Evolutionary conservation across 2,329 filamentous ascomycete genomes (phyloP).

Genomic region (Plectosphaerella cucumerina): DNA sequence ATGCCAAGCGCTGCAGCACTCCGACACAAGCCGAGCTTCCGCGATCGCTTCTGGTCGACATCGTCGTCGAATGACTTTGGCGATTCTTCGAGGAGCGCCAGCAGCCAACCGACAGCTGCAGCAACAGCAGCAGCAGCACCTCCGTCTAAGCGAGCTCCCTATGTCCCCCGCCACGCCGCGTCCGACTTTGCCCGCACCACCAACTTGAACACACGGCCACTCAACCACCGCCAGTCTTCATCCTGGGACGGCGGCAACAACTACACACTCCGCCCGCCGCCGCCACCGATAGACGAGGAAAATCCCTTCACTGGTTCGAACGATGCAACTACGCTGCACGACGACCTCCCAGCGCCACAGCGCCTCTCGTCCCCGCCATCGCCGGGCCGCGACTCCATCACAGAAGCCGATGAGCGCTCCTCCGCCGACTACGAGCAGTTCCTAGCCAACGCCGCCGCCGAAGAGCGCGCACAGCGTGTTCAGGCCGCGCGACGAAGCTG

Average conservation of each 20-base stretch:
- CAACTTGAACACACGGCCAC: conserved; percentile 4
- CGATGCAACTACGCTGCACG: background rate
- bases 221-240: conserved; percentile 7
- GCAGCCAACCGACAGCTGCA: background rate
- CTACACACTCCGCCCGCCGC: background rate
- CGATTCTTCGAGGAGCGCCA: background rate
- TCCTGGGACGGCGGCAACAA: conserved; percentile 2
- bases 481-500: conserved; percentile 7
- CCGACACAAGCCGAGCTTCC: conserved; percentile 8
- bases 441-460: conserved; percentile 18
- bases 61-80: conserved; percentile 10
- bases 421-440: conserved; percentile 22
- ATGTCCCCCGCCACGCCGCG: conserved; percentile 24
- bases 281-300: background rate
- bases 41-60: conserved; percentile 12
- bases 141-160: conserved; percentile 8
- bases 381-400: background rate
- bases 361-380: background rate
- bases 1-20: background rate
- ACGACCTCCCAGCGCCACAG: background rate
- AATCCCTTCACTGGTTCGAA: background rate
- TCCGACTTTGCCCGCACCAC: conserved; percentile 22
- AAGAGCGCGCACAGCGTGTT: conserved; percentile 17
- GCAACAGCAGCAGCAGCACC: background rate
- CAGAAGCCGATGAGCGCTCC: background rate